phyloP scores from a whole-genome alignment of 192 early-diverging fungal genomes.

The Dimargaris xerosporica region DNA sequence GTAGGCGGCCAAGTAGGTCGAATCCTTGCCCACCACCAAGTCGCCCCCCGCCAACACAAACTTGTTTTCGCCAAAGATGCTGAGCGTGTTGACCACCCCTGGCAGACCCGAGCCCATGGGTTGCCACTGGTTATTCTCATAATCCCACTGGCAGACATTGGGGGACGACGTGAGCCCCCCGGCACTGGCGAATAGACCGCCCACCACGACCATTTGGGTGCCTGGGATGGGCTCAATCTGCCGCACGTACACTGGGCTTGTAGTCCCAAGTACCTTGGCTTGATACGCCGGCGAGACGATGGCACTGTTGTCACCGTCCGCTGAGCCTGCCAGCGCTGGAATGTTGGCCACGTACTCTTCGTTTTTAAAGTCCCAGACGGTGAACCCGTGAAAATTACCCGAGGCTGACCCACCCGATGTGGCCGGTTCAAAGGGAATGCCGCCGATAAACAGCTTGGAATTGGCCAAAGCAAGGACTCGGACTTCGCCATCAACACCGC shows the following conservation, averaged over 20 bases:
- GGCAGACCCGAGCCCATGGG: conserved; percentile 19
- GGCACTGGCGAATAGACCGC: conserved; percentile 26
- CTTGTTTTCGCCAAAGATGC: conserved; percentile 9
- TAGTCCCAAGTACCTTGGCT: conserved; percentile 5
- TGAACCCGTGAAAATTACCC: conserved; percentile 25
- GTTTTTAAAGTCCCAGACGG: conserved; percentile 31
- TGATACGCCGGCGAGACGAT: conserved; percentile 18
- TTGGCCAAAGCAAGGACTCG: conserved; percentile 29
- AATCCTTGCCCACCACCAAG: conserved; percentile 18
- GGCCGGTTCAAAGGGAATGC: conserved; percentile 24
- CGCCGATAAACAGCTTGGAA: conserved; percentile 39
- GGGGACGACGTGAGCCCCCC: conserved; percentile 22
- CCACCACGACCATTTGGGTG: conserved; percentile 29
- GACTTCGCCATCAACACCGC: conserved; percentile 29
- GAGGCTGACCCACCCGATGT: neutral
- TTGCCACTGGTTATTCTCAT: conserved; percentile 31
- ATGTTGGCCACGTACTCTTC: conserved; percentile 5
- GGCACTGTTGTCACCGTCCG: conserved; percentile 10
- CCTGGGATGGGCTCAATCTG: conserved; percentile 25
- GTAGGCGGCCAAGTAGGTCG: conserved; percentile 29
- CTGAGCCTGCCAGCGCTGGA: conserved; percentile 17
- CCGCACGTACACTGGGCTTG: conserved; percentile 20
- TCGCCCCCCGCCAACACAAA: neutral
- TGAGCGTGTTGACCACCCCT: conserved; percentile 19
- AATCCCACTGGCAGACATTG: conserved; percentile 30